Conservation (phyloP, 2,329 filamentous ascomycete genomes). For the Aspergillus costaricaensis region DNA sequence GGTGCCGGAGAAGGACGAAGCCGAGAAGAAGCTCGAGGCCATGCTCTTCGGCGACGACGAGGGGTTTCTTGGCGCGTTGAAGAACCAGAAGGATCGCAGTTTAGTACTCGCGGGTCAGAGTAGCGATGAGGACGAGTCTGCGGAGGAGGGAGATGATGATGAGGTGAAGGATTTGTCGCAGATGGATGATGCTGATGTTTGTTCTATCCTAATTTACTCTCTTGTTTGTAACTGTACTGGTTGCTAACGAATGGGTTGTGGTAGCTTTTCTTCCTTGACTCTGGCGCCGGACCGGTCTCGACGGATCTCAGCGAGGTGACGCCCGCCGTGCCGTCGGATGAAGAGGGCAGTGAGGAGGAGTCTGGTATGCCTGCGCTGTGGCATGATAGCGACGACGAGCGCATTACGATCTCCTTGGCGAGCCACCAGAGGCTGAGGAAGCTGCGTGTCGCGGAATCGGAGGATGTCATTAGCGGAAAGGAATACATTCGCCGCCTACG, state of each 20-base stretch:
- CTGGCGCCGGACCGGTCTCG: constrained; percentile 53
- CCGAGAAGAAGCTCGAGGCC: constrained; percentile 82
- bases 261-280: constrained; percentile 79
- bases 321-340: constrained; percentile 43
- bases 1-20: constrained; percentile 69
- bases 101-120: constrained; percentile 38
- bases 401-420: constrained; percentile 78
- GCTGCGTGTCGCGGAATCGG: constrained; percentile 74
- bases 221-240: neutral
- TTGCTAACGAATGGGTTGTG: neutral
- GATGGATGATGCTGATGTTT: constrained; percentile 71
- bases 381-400: constrained; percentile 96
- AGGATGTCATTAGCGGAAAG: constrained; percentile 81
- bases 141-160: constrained; percentile 44
- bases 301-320: constrained; percentile 29
- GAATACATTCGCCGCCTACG: constrained; percentile 82
- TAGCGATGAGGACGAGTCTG: constrained; percentile 30
- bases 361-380: constrained; percentile 56
- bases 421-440: constrained; percentile 76
- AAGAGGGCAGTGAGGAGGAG: constrained; percentile 36
- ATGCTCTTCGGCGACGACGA: constrained; percentile 84
- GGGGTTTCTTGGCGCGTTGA: constrained; percentile 77
- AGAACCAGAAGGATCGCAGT: constrained; percentile 54
- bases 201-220: constrained; percentile 22
- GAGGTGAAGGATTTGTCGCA: constrained; percentile 60